These are phyloP conservation scores for Eruca vesicaria DNA, from an alignment of 441 rosid genomes.

Conservation along the genomic window DNA sequence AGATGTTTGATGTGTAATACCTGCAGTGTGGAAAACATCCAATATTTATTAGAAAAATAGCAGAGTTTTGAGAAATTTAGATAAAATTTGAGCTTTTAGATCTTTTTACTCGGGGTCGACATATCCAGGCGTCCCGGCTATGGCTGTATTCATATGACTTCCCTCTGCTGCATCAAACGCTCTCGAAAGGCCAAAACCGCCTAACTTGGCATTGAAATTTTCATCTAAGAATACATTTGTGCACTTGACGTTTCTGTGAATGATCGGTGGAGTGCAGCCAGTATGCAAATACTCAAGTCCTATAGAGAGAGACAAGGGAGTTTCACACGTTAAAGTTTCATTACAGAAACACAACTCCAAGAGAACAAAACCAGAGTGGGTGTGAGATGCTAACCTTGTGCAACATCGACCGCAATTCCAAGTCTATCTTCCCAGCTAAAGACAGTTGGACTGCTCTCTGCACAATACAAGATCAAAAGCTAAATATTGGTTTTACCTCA, in stretches of 20 bases:
- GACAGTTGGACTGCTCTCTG: constrained; percentile 30
- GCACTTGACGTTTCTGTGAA: constrained; percentile 48
- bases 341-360: constrained; percentile 4
- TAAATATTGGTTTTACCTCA: neutral
- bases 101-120: constrained; percentile 53
- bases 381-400: constrained; percentile 41
- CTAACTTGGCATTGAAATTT: constrained; percentile 40
- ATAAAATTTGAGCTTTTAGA: neutral
- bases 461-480: neutral
- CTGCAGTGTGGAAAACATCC: constrained; percentile 25
- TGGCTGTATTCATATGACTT: constrained; percentile 36
- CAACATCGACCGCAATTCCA: constrained; percentile 39
- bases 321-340: neutral
- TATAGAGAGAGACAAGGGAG: neutral
- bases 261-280: constrained; percentile 45
- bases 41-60: neutral
- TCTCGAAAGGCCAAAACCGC: constrained; percentile 48
- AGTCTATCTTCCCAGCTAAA: constrained; percentile 48
- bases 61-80: neutral
- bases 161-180: constrained; percentile 37
- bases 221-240: constrained; percentile 42
- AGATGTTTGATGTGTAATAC: constrained; percentile 36
- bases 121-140: constrained; percentile 48
- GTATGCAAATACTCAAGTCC: constrained; percentile 50
- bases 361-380: neutral